Evolutionary conservation across 2,329 filamentous ascomycete species (phyloP), one percentile per base, ranked within the genome.

Genomic region (Thielaviopsis punctulata): DNA sequence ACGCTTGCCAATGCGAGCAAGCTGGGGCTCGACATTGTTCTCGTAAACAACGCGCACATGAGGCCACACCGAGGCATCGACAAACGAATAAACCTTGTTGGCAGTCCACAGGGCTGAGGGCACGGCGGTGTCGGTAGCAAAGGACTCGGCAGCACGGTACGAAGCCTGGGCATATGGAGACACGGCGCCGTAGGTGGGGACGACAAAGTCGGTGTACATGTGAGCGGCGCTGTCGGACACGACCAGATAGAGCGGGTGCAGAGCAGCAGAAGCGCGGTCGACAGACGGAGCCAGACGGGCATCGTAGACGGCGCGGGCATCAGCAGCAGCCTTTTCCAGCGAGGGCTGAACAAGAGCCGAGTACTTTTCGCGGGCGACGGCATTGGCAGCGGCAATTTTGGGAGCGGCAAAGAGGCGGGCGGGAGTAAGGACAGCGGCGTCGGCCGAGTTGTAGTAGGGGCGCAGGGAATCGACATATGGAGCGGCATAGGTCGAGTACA

Each of bases 1-100:
- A 45, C 89, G 81, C 68, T 95, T 84, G 12, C 86, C 86, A 60
- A 98, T 96, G 60, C 88, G 86, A 53, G 90, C 77, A 13, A 98
- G 74, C 66, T 98, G 93, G 13, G 93, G 93, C 68, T 96, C 89
- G 3, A 98, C 89, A 60, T 94, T 95, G 62, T 95, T 82, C 10
- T 82, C 77, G 62, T 96, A 96, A 4, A 95, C 69, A 13, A 84
- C 74, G 23, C 84, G 79, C 10, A 95, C 57, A 57, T 84, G 82
- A 1, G 90, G 90, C 82, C 86, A 92, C 15, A 96, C 70, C 1
- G 80, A 82, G 46, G 78, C 77, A 54, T 87, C 78, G 30, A 93
- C 68, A 61, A 95, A 90, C 12, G 75, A 68, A 54, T 79, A 77
- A 0, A 77, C 76, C 55, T 79, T 79, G 52, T 79, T 79, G 74